Evolutionary conservation across 768 basidiomycete genomes (phyloP), one percentile per base, ranked within the genome.

Genomic region (Leccinum uliginosum): DNA sequence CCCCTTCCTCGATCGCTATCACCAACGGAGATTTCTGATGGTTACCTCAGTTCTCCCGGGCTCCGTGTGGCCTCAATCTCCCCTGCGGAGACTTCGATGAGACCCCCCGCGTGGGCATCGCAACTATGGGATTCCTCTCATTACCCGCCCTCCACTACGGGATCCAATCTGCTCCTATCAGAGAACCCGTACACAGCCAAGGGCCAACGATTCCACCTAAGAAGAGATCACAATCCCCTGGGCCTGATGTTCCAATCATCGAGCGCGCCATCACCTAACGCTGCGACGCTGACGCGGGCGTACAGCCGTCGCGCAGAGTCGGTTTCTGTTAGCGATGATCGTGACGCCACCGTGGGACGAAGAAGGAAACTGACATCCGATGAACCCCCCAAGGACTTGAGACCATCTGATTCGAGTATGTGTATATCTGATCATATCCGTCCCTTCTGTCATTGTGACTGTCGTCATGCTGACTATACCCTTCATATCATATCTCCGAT

Each of bases 281-380:
- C 74, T 26, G 77, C 81, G 51, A 71, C 75, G 26, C 73, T 83
- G 65, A 71, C 82, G 43, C 78, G 89, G 32, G 71, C 78, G 15
- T 89, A 87, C 76, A 84, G 80, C 68, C 80, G 83, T 49, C 80
- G 84, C 27, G 83, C 86, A 54, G 87, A 86, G 65, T 87, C 86
- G 14, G 80, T 81, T 55, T 81, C 80, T 64, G 71, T 80, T 50
- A 75, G 68, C 53, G 78, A 87, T 53, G 87, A 89, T 60, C 80
- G 80, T 56, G 87, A 89, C 70, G 86, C 84, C 55, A 91, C 89
- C n/a, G 75, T 91, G 38, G 81, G 87, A 59, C 77, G 82, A 59
- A 85, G 75, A 70, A 78, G 83, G 77, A 73, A 76, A 54, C 26
- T 52, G 8, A 43, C 58, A 7, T 62, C 69, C 74, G 72, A 73